Base-by-base conservation (phyloP, 169 alveolate species). In the Ichthyophthirius multifiliis region DNA sequence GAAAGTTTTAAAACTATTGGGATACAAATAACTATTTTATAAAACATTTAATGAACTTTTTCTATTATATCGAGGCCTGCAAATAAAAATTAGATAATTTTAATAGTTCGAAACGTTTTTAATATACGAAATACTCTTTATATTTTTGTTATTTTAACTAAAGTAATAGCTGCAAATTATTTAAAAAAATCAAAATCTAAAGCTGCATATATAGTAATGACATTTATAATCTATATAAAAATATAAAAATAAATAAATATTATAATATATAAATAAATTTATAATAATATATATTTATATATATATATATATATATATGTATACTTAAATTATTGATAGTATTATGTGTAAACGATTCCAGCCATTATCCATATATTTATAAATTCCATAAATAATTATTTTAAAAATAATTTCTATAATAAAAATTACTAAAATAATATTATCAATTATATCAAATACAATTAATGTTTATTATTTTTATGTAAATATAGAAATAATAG, bases 21-120 rank as follows among this genome's bases (percentile, higher is more conserved):
- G 16, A 77, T 62, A 35, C 84, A 77, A 3, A 77, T 64, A 0
- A 77, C 73, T 30, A 77, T 77, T 44, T 77, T 77, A 43, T 77
- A 77, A 30, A 77, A 43, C 44, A 77, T 23, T 5, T 63, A 30
- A 16, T 44, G 27, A 15, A 77, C 73, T 23, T 18, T 34, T 15
- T 39, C 65, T 12, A 77, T 39, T 7, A 77, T 48, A 30, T 77
- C 84, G 4, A 77, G 73, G 3, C 84, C 84, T 18, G 73, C 37
- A 64, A 77, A 32, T 1, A 77, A 7, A 34, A 39, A 63, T 30
- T 65, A 43, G 12, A 77, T 1, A 12, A 77, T 37, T 34, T 77
- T 77, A 0, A 77, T 65, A 16, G 84, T 62, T 39, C 84, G 46
- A 64, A 77, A 77, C 9, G 84, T 77, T 43, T 77, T 39, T 31